These are phyloP conservation scores for Lycium ferocissimum DNA, from an alignment of 257 asterid genomes.

Conservation along the genomic window DNA sequence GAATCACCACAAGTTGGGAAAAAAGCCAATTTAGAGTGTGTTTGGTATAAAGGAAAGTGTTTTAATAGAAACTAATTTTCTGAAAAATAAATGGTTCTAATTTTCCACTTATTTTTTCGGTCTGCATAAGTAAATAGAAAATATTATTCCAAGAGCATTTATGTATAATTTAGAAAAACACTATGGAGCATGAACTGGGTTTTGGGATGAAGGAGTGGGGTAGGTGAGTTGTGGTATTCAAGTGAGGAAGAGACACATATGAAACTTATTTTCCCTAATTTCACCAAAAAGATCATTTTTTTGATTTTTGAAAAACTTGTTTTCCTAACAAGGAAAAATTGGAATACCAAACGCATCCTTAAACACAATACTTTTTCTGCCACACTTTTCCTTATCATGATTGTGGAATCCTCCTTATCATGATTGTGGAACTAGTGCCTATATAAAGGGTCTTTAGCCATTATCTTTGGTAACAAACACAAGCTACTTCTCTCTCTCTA, in stretches of 20 bases:
- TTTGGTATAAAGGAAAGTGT: background rate
- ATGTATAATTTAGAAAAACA: background rate
- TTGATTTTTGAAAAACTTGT: background rate
- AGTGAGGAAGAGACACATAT: background rate
- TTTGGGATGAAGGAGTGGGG: background rate
- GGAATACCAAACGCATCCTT: background rate
- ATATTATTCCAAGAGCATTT: background rate
- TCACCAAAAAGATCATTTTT: background rate
- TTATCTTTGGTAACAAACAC: background rate
- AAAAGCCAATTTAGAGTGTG: background rate
- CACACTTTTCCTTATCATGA: background rate
- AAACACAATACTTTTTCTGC: background rate
- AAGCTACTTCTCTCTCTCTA: background rate
- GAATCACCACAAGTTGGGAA: slow-evolving; percentile 38
- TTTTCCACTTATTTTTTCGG: background rate
- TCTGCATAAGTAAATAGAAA: too few relatives aligned
- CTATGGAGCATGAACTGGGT: background rate
- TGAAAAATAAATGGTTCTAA: background rate
- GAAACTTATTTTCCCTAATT: background rate
- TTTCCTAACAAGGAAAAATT: background rate
- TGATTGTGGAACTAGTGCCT: background rate
- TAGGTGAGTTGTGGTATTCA: background rate
- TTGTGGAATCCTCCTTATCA: background rate
- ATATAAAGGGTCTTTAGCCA: slow-evolving; percentile 28
- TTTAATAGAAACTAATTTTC: background rate